Base-by-base conservation (phyloP, 805 yeast genomes). In the Nakazawaea ishiwadae region DNA sequence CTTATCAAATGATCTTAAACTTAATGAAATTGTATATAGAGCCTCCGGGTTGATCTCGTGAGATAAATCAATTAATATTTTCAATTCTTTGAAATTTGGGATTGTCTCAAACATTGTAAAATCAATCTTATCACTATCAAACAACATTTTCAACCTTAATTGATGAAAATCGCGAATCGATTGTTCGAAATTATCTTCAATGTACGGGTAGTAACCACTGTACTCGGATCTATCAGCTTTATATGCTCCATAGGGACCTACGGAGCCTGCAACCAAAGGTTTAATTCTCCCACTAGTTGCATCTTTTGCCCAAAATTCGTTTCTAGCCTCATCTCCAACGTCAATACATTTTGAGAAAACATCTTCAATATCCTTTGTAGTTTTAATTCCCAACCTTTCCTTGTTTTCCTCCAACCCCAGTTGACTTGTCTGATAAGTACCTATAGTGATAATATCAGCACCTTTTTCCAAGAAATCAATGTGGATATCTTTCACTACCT, bases 201-300 rank as follows among this genome's bases (percentile, higher is more conserved):
- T 54, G 2, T 61, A 53, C 6, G 58, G 63, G 55, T 84, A 84
- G 38, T 78, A 68, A 1, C 95, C 95, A 3, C 81, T 76, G 51
- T 81, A 86, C 52, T 86, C 96, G 0, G 82, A 69, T 0, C 89
- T 88, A 47, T 77, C 69, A 21, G 82, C 77, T 28, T 82, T 53
- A 48, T 62, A 77, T 0, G 90, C 84, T 1, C 90, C 95, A 55
- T 76, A 86, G 0, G 95, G 87, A 0, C 95, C 96, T 28, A 84
- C 59, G 6, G 85, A 75, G 0, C 85, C 95, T 1, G 75, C 76
- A 4, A 80, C 66, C 31, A 50, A 51, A 7, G 51, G 45, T 23
- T 38, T 12, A 14, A 26, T 6, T 5, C 30, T 15, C 3, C 16
- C 35, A 4, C 12, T n/a, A 9, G 20, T 16, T n/a, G 31, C 21